Percentiles rank a stretch among this genome's conserved stretches.
Conservation (phyloP, 768 basidiomycete genomes). For the Kwoniella sp. region DNA sequence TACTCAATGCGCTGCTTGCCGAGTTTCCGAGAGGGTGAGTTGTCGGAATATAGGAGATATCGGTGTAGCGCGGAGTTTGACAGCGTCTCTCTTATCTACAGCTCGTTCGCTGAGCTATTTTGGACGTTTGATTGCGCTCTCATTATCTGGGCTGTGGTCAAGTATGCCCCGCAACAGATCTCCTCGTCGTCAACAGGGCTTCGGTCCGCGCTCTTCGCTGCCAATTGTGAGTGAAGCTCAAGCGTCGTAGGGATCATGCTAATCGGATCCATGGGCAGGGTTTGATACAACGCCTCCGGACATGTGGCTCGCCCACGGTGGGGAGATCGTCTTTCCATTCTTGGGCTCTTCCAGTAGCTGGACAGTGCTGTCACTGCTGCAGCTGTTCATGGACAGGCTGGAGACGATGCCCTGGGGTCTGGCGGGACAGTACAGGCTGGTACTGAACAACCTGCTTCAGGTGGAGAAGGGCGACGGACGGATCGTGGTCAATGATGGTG, state of each 20-base stretch:
- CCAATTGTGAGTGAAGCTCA: constrained; percentile 29
- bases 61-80: not conserved
- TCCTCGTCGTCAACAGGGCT: constrained; percentile 4
- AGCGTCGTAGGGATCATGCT: not conserved
- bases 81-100: not conserved
- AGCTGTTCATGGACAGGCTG: constrained; percentile 32
- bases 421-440: constrained; percentile 30
- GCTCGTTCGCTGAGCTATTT: constrained; percentile 34
- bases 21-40: constrained; percentile 38
- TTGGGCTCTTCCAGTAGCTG: constrained; percentile 26
- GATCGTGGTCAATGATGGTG: constrained; percentile 1
- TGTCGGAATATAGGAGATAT: not conserved
- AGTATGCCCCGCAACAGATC: constrained; percentile 26
- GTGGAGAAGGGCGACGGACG: constrained; percentile 10
- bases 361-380: constrained; percentile 16
- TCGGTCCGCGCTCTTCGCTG: constrained; percentile 29
- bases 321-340: constrained; percentile 34
- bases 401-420: constrained; percentile 37
- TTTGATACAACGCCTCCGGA: constrained; percentile 31
- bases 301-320: constrained; percentile 33
- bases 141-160: constrained; percentile 38
- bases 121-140: constrained; percentile 43
- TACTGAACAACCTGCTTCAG: constrained; percentile 29
- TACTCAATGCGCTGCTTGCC: constrained; percentile 32
- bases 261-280: constrained; percentile 15